These are phyloP conservation scores for Neckera pumila DNA, from an alignment of 225 moss, liverwort and hornwort genomes.

Conservation along the genomic window DNA sequence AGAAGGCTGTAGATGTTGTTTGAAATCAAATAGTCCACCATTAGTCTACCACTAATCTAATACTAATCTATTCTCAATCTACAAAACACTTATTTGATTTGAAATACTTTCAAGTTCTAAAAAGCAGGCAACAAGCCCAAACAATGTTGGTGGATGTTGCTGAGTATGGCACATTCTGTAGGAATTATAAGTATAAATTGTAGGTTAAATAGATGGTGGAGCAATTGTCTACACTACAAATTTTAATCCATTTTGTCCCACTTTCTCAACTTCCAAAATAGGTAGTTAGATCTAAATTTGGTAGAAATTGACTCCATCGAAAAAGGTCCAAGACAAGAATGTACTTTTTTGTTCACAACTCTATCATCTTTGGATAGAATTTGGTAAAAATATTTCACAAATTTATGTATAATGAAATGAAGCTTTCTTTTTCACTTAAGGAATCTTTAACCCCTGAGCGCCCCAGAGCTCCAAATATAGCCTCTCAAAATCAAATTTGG, in stretches of 20 bases:
- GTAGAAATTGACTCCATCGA: accelerated
- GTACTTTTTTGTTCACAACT: not conserved
- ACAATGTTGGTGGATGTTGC: not conserved
- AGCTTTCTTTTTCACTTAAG: too few species aligned
- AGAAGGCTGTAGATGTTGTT: not conserved
- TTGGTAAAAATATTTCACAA: not conserved
- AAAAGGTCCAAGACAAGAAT: not conserved
- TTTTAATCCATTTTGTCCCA: not conserved
- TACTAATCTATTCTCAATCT: not conserved
- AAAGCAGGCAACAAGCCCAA: accelerated
- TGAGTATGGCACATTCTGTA: accelerated
- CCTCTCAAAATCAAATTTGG: too few species aligned
- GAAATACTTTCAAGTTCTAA: not conserved
- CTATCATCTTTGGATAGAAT: not conserved
- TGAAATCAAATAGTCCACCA: not conserved
- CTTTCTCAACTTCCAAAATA: not conserved
- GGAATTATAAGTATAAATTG: not conserved
- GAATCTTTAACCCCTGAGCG: too few species aligned
- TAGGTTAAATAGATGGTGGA: accelerated
- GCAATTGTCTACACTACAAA: not conserved
- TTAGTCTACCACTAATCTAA: too few species aligned
- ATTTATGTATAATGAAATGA: too few species aligned
- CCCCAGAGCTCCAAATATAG: too few species aligned
- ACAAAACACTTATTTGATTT: not conserved
- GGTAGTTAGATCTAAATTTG: not conserved